phyloP scores from a whole-genome alignment of 306 rosid species.

The Medicago arabica region DNA sequence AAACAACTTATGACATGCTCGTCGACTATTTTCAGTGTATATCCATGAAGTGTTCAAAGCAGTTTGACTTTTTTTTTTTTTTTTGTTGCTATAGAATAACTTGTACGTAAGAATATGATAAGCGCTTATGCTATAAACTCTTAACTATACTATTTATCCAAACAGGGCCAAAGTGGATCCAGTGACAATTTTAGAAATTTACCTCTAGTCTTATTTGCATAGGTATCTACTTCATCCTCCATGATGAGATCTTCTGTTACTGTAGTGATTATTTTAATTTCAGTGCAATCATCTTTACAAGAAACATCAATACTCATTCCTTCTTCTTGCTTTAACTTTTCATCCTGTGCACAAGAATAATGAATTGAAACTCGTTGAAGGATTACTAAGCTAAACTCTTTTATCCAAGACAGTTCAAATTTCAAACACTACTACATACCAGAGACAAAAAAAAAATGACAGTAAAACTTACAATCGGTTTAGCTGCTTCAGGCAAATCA shows the following conservation, averaged over 20 bases:
- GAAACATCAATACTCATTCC: conserved; percentile 42
- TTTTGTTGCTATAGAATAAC: not conserved
- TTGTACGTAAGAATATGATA: not conserved
- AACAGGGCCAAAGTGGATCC: not conserved
- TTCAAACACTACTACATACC: not conserved
- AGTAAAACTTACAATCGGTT: conserved; percentile 49
- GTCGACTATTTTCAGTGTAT: not conserved
- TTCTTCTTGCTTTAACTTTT: conserved; percentile 46
- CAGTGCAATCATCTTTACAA: conserved; percentile 45
- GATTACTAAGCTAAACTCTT: conserved; percentile 18
- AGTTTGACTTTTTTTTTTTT: not conserved
- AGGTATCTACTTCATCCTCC: conserved; percentile 46
- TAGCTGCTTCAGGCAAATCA: conserved; percentile 51
- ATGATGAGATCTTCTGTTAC: conserved; percentile 37
- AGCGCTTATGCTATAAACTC: not conserved
- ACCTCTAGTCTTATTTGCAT: conserved; percentile 50
- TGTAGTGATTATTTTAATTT: conserved; percentile 42
- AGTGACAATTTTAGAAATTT: conserved; percentile 34
- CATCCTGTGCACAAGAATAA: conserved; percentile 55
- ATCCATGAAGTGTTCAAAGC: not conserved
- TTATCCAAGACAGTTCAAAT: conserved; percentile 6
- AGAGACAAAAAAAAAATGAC: not conserved
- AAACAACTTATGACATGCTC: not conserved
- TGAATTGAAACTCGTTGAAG: conserved; percentile 39
- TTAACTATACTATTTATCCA: not conserved